Conservation (phyloP, 2,329 filamentous ascomycete genomes). For the Penicillium vulpinum region DNA sequence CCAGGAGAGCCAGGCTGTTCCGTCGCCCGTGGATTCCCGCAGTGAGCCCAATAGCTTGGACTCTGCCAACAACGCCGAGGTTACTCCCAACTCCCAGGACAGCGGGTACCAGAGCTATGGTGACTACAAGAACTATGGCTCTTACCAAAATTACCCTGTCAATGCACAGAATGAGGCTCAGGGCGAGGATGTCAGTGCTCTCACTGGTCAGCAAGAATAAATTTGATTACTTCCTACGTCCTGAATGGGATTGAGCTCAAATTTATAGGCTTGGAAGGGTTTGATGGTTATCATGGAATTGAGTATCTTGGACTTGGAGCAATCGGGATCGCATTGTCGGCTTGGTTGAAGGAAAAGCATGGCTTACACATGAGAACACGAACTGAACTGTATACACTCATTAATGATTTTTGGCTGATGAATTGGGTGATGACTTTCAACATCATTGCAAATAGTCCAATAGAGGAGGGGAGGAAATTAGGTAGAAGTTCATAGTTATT, state of each 20-base stretch:
- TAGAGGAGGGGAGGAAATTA: neutral
- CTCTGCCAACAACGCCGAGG: constrained; percentile 1
- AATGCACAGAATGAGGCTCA: constrained; percentile 5
- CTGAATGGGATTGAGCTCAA: neutral
- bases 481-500: neutral
- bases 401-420: constrained; percentile 12
- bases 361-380: constrained; percentile 20
- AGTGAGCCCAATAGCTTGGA: constrained; percentile 7
- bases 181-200: constrained; percentile 3
- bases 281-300: neutral
- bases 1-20: neutral
- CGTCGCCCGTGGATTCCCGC: too few species aligned
- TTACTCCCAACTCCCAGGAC: constrained; percentile 1
- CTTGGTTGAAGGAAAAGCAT: constrained; percentile 9
- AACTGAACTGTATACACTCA: constrained; percentile 28
- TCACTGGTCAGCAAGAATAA: constrained; percentile 6
- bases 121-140: constrained; percentile 10
- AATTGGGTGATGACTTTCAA: neutral
- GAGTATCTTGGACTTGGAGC: neutral
- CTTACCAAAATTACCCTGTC: constrained; percentile 3
- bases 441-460: neutral
- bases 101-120: constrained; percentile 3
- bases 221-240: neutral
- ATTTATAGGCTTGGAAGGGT: neutral
- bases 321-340: neutral